Conservation (phyloP, 2,329 filamentous ascomycete genomes). For the Calonectria hongkongensis region DNA sequence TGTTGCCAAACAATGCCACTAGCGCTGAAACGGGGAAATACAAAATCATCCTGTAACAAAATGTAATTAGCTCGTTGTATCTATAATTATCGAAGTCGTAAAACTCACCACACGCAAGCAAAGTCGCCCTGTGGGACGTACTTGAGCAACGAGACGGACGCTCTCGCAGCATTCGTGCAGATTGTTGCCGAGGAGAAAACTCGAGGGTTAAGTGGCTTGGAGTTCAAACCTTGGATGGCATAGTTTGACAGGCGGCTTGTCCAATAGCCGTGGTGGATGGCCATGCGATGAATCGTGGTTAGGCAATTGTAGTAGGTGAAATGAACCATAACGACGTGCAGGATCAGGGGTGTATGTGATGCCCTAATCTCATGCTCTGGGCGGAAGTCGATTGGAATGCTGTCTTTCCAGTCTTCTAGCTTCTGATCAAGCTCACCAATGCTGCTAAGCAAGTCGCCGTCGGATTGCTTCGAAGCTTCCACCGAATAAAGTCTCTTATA, state of each 20-base stretch:
- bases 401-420: conserved; percentile 96
- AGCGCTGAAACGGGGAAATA: conserved; percentile 98
- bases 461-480: conserved; percentile 91
- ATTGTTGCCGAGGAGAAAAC: conserved; percentile 95
- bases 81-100: neutral
- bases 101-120: conserved; percentile 91
- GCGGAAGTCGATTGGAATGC: conserved; percentile 95
- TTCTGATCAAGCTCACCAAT: conserved; percentile 95
- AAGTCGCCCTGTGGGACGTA: conserved; percentile 98
- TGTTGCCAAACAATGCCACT: conserved; percentile 96
- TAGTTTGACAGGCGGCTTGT: conserved; percentile 95
- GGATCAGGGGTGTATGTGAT: conserved; percentile 91
- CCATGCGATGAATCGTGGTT: conserved; percentile 99
- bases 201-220: conserved; percentile 91
- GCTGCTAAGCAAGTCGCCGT: conserved; percentile 94
- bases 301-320: conserved; percentile 99
- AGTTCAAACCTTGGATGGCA: conserved; percentile 94
- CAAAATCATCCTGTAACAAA: conserved; percentile 81
- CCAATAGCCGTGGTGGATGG: conserved; percentile 98
- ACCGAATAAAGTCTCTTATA: conserved; percentile 96
- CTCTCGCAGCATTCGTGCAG: conserved; percentile 93
- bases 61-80: conserved; percentile 53
- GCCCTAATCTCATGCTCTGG: conserved; percentile 97
- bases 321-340: conserved; percentile 95
- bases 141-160: conserved; percentile 94